Percentiles rank a stretch among this genome's conserved stretches.
phyloP scores from a whole-genome alignment of 2,329 filamentous ascomycete species.

The Coniochaeta ligniaria region DNA sequence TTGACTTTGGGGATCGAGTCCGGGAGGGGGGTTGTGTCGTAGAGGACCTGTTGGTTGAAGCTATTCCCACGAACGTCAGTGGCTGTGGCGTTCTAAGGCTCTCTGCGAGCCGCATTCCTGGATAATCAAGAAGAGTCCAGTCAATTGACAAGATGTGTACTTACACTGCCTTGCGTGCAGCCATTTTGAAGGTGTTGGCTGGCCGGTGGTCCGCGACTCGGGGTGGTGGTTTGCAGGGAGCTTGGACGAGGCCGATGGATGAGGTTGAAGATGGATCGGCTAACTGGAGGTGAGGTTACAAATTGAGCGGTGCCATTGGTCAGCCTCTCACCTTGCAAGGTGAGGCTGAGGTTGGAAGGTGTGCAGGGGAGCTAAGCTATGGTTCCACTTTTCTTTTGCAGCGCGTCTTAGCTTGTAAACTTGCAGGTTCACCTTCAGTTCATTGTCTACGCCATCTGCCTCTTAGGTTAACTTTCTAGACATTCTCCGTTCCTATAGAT shows the following conservation, averaged over 20 bases:
- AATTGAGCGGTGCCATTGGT: slow-evolving; percentile 9
- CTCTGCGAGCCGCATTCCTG: background rate
- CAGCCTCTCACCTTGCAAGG: background rate
- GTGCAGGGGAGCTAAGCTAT: background rate
- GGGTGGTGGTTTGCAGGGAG: slow-evolving; percentile 12
- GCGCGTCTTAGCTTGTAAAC: background rate
- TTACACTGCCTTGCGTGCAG: slow-evolving; percentile 53
- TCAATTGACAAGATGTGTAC: slow-evolving; percentile 11
- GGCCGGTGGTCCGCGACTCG: slow-evolving; percentile 13
- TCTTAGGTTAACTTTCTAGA: background rate
- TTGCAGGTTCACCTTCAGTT: background rate
- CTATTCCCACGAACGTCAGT: slow-evolving; percentile 35
- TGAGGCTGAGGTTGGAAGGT: background rate
- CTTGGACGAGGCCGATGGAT: slow-evolving; percentile 5
- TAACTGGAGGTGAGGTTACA: slow-evolving; percentile 3
- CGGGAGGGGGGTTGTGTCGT: slow-evolving; percentile 94
- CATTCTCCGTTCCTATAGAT: background rate
- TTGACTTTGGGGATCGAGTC: slow-evolving; percentile 85
- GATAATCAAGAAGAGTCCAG: background rate
- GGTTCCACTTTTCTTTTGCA: background rate
- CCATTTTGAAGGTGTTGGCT: slow-evolving; percentile 43
- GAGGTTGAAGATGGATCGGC: slow-evolving; percentile 9
- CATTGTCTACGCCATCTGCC: background rate
- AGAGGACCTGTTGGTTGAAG: slow-evolving; percentile 88
- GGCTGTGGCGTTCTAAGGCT: background rate